phyloP scores from a whole-genome alignment of 2,329 filamentous ascomycete species.

The Penicillium sp. region DNA sequence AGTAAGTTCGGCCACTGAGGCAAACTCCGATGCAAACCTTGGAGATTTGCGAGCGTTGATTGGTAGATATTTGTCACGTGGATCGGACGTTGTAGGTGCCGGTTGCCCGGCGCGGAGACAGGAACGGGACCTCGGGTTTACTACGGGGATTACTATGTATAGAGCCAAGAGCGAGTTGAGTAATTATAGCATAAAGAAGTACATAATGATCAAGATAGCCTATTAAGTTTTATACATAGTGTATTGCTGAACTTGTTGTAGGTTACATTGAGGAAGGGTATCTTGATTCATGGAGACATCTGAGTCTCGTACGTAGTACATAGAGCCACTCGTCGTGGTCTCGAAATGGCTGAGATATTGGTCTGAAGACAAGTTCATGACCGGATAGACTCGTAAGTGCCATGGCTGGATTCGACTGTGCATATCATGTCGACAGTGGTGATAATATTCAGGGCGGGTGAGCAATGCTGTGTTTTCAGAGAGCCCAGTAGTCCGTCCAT shows the following conservation, averaged over 20 bases:
- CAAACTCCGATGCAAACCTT: slow-evolving; percentile 18
- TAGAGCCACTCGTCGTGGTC: slow-evolving; percentile 3
- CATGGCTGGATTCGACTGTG: not conserved
- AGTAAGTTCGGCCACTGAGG: slow-evolving; percentile 23
- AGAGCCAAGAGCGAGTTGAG: not conserved
- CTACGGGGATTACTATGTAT: not conserved
- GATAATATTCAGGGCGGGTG: not conserved
- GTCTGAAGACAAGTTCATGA: not conserved
- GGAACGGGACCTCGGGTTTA: not conserved
- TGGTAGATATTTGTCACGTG: not conserved
- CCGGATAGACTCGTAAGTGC: not conserved
- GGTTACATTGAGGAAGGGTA: slow-evolving; percentile 12
- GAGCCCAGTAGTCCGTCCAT: not conserved
- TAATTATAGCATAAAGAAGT: not conserved
- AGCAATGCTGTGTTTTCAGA: not conserved
- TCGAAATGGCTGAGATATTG: not conserved
- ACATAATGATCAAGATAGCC: not conserved
- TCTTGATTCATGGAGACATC: slow-evolving; percentile 16
- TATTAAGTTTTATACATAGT: not conserved
- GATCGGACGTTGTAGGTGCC: slow-evolving; percentile 3
- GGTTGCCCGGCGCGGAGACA: slow-evolving; percentile 3
- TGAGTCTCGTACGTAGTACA: slow-evolving; percentile 11
- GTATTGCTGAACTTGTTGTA: not conserved
- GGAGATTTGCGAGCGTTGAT: not conserved
- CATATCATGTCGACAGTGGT: not conserved